A percentile compares a stretch with the other conserved stretches of the same genome.
Evolutionary conservation across 2,329 filamentous ascomycete species (phyloP).

Genomic region (Alternaria sp.): DNA sequence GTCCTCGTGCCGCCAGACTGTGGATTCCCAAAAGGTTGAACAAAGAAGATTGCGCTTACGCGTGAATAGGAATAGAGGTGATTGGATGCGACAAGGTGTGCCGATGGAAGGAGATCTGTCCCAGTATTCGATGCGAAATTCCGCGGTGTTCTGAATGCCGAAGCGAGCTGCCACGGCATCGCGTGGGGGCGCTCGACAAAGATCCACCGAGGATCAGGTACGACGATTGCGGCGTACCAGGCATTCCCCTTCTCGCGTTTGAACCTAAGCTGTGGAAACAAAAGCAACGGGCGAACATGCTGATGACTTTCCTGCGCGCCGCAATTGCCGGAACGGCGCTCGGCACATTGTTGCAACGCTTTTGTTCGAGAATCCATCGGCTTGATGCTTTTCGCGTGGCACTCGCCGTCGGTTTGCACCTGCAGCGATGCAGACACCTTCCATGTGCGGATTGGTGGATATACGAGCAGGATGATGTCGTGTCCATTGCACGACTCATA

Average conservation of each 20-base stretch:
- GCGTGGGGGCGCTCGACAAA: slow-evolving; percentile 39
- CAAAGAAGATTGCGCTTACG: neutral
- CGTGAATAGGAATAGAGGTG: neutral
- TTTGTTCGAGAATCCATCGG: slow-evolving; percentile 3
- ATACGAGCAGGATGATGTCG: neutral
- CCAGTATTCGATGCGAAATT: slow-evolving; percentile 1
- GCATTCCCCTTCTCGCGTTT: slow-evolving; percentile 17
- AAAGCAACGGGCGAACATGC: slow-evolving; percentile 38
- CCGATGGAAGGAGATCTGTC: neutral
- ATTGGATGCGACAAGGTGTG: slow-evolving; percentile 7
- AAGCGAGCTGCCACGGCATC: slow-evolving; percentile 25
- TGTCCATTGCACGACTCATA: slow-evolving; percentile 8
- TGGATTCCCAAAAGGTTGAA: slow-evolving; percentile 3
- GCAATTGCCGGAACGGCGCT: slow-evolving; percentile 33
- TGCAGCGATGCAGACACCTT: slow-evolving; percentile 9
- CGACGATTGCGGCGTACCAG: slow-evolving; percentile 35
- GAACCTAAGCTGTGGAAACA: slow-evolving; percentile 36
- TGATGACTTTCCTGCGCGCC: slow-evolving; percentile 27
- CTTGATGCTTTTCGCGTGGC: slow-evolving; percentile 1
- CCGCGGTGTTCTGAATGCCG: slow-evolving; percentile 17
- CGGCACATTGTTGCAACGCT: slow-evolving; percentile 23
- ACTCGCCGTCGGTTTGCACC: neutral
- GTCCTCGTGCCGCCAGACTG: slow-evolving; percentile 30
- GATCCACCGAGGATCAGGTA: slow-evolving; percentile 45
- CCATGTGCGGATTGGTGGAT: neutral